These are phyloP conservation scores for Trichoderma sp. DNA, from an alignment of 2,329 filamentous ascomycete species.

Conservation along the genomic window DNA sequence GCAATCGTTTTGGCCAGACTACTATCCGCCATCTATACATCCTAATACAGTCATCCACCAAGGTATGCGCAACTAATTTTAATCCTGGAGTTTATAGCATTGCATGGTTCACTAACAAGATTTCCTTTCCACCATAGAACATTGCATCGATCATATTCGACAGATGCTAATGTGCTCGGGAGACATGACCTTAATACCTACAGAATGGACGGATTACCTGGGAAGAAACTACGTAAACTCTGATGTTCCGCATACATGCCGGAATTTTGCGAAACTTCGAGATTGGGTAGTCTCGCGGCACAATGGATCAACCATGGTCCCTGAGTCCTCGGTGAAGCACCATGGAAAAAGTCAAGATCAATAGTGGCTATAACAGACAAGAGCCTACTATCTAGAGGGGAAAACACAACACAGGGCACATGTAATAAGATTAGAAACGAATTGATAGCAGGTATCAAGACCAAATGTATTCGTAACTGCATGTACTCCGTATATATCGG, in stretches of 20 bases:
- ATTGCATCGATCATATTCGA: neutral
- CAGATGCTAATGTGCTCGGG: neutral
- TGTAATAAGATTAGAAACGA: neutral
- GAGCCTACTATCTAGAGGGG: too few relatives aligned
- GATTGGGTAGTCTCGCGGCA: neutral
- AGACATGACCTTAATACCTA: neutral
- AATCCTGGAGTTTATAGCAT: neutral
- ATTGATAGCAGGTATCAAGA: neutral
- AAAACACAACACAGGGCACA: too few relatives aligned
- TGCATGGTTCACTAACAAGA: neutral
- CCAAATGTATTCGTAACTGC: slow-evolving; percentile 6
- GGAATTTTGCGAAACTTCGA: neutral
- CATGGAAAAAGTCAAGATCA: neutral
- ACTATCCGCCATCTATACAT: neutral
- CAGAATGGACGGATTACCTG: neutral
- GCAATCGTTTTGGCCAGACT: neutral
- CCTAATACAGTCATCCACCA: neutral
- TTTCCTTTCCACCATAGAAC: neutral
- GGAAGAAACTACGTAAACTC: neutral
- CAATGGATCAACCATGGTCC: neutral
- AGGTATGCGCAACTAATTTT: neutral
- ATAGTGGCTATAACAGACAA: neutral
- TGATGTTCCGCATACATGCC: neutral
- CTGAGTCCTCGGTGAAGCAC: neutral
- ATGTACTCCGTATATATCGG: slow-evolving; percentile 9